phyloP scores from a whole-genome alignment of 2,329 filamentous ascomycete species.

The Ascochyta clinopodiicola region DNA sequence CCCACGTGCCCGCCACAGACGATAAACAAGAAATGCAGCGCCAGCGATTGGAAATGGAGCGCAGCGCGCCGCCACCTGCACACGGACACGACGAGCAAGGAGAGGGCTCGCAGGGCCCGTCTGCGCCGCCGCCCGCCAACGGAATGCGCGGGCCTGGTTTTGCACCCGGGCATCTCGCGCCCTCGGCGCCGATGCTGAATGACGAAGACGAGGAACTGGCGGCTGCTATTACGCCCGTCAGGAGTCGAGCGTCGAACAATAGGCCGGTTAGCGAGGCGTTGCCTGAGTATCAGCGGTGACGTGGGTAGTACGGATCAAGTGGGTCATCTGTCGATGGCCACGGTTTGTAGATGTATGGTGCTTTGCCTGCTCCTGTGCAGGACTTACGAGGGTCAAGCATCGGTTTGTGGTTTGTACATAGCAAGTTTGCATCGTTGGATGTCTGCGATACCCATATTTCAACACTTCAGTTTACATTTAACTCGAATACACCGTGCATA shows the following conservation, averaged over 20 bases:
- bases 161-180: constrained; percentile 14
- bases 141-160: constrained; percentile 19
- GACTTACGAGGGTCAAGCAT: background rate
- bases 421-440: too few species aligned
- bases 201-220: constrained; percentile 45
- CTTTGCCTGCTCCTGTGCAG: constrained; percentile 12
- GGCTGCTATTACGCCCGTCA: constrained; percentile 32
- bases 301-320: background rate
- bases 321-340: background rate
- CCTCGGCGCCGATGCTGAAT: constrained; percentile 42
- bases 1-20: constrained; percentile 57
- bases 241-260: constrained; percentile 16
- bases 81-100: constrained; percentile 28
- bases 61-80: constrained; percentile 49
- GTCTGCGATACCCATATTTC: too few species aligned
- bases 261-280: constrained; percentile 35
- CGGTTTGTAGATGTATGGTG: constrained; percentile 14
- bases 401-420: background rate
- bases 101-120: constrained; percentile 24
- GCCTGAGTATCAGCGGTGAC: constrained; percentile 40
- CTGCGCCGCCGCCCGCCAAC: constrained; percentile 26
- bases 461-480: too few species aligned
- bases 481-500: too few species aligned
- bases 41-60: constrained; percentile 49
- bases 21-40: constrained; percentile 81